phyloP scores from a whole-genome alignment of 2,329 filamentous ascomycete genomes.

The Bipolaris bicolor region DNA sequence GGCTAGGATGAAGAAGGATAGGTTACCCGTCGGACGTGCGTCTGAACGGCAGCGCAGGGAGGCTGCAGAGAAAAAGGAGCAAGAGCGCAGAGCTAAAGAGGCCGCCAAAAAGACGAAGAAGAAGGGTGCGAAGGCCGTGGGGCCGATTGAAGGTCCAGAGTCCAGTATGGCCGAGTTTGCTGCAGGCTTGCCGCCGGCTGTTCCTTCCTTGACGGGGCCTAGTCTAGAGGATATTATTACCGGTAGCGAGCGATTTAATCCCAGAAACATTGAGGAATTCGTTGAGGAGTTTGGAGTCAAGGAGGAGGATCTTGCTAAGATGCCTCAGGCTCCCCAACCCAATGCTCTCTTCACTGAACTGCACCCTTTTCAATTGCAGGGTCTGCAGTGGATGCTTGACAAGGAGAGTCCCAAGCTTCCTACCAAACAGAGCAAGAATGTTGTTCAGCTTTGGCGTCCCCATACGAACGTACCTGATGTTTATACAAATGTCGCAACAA shows the following conservation, averaged over 20 bases:
- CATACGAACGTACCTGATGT: conserved; percentile 45
- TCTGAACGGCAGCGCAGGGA: conserved; percentile 57
- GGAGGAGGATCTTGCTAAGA: conserved; percentile 71
- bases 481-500: conserved; percentile 74
- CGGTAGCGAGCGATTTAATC: conserved; percentile 70
- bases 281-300: conserved; percentile 73
- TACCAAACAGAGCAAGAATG: conserved; percentile 60
- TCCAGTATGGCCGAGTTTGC: conserved; percentile 35
- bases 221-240: conserved; percentile 69
- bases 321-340: conserved; percentile 77
- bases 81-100: conserved; percentile 55
- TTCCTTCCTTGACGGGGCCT: conserved; percentile 46
- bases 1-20: conserved; percentile 66
- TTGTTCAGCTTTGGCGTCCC: conserved; percentile 80
- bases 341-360: conserved; percentile 67
- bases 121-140: conserved; percentile 28
- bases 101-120: conserved; percentile 41
- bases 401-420: conserved; percentile 76
- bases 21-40: conserved; percentile 57
- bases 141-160: conserved; percentile 33
- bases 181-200: conserved; percentile 34
- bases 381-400: conserved; percentile 78
- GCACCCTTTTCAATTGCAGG: conserved; percentile 78
- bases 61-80: conserved; percentile 63
- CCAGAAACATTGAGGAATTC: conserved; percentile 67